These are phyloP conservation scores for Bacidia gigantensis DNA, from an alignment of 495 filamentous ascomycete species.

Conservation along the genomic window DNA sequence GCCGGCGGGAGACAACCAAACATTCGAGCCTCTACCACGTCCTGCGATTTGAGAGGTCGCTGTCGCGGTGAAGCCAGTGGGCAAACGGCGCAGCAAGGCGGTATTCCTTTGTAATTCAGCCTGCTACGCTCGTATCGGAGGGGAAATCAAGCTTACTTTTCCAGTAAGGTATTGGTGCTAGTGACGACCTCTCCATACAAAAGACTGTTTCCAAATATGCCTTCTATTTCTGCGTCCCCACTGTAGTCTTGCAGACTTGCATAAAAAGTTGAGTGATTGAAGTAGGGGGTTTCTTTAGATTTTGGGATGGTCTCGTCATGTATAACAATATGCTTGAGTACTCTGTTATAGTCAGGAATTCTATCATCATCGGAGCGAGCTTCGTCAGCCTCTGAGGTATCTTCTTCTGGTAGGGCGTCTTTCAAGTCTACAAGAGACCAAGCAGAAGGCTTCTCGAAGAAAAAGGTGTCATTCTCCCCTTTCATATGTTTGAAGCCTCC, in stretches of 20 bases:
- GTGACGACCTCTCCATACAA: slow-evolving; percentile 90
- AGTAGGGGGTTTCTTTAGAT: slow-evolving; percentile 68
- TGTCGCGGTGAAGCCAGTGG: slow-evolving; percentile 71
- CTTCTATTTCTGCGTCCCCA: slow-evolving; percentile 36
- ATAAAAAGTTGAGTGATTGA: slow-evolving; percentile 74
- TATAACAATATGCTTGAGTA: slow-evolving; percentile 58
- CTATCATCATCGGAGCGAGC: slow-evolving; percentile 32
- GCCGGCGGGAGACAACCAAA: slow-evolving; percentile 88
- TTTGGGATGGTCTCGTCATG: slow-evolving; percentile 58
- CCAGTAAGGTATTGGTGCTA: slow-evolving; percentile 87
- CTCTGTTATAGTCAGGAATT: slow-evolving; percentile 58
- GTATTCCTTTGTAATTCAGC: slow-evolving; percentile 47
- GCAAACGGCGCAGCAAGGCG: slow-evolving; percentile 58
- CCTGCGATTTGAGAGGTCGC: slow-evolving; percentile 88
- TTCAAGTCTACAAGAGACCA: slow-evolving; percentile 48
- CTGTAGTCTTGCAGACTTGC: slow-evolving; percentile 56
- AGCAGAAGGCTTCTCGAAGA: slow-evolving; percentile 47
- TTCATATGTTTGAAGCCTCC: slow-evolving; percentile 62
- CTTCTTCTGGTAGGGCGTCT: slow-evolving; percentile 29
- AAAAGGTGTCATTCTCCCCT: slow-evolving; percentile 77
- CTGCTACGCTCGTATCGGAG: too few species aligned
- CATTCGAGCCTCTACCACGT: slow-evolving; percentile 81
- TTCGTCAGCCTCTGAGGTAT: slow-evolving; percentile 21
- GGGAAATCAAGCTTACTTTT: slow-evolving; percentile 50
- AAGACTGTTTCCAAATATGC: slow-evolving; percentile 59